Percentiles rank a stretch among this genome's conserved stretches.
These are phyloP conservation scores for Rhizophagus prolifer DNA, from an alignment of 192 early-diverging fungal genomes.

Conservation along the genomic window DNA sequence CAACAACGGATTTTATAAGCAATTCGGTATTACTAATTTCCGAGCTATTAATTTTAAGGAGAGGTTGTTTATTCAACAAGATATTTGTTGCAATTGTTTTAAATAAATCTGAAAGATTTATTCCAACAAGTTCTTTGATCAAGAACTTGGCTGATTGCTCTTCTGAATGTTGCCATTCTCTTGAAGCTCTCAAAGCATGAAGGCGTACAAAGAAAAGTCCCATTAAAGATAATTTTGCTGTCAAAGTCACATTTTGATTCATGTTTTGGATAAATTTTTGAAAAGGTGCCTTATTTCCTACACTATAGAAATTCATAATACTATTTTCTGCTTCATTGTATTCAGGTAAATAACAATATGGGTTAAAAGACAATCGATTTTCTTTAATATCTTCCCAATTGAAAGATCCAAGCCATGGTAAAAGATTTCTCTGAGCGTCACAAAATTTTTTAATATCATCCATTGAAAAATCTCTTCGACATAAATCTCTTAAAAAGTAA, in stretches of 20 bases:
- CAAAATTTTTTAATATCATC: conserved; percentile 18
- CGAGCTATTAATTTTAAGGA: neutral
- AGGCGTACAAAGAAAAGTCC: conserved; percentile 10
- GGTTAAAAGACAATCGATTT: no score
- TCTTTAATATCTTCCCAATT: conserved; percentile 19
- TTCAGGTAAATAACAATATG: neutral
- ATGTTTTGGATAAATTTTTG: neutral
- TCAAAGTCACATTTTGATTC: neutral
- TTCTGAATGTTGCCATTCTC: conserved; percentile 4
- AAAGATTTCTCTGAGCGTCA: neutral
- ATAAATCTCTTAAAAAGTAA: conserved; percentile 26
- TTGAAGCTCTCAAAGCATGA: neutral
- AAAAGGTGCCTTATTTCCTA: no score
- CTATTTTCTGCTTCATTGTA: conserved; percentile 4
- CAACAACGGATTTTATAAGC: conserved; percentile 14
- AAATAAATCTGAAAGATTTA: neutral
- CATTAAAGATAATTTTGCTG: neutral
- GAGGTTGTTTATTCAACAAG: neutral
- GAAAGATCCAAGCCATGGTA: conserved; percentile 24
- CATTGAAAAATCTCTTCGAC: conserved; percentile 3
- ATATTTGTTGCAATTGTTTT: no score
- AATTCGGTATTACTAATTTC: conserved; percentile 2
- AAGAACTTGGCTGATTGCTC: conserved; percentile 8
- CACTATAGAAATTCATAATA: neutral
- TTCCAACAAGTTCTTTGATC: neutral